Conservation (phyloP, 371 early-diverging fungal species). For the Mucor plumbeus region DNA sequence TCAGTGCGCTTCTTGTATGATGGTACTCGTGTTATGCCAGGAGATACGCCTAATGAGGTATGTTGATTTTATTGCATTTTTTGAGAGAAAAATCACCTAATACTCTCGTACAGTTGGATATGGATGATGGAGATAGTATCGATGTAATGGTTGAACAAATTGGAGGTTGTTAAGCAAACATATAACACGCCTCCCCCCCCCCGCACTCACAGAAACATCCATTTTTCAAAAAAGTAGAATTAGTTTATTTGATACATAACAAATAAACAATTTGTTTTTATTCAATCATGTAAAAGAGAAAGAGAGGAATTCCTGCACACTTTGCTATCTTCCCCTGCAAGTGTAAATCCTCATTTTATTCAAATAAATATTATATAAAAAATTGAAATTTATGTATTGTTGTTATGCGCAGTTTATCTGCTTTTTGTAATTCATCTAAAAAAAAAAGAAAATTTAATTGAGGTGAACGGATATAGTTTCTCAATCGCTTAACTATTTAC, state of each 20-base stretch:
- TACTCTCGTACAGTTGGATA: slow-evolving; percentile 72
- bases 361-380: slow-evolving; percentile 1
- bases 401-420: neutral
- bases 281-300: neutral
- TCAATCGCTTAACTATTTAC: no score
- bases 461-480: no score
- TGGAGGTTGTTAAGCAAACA: slow-evolving; percentile 62
- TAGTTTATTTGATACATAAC: neutral
- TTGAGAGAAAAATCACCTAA: neutral
- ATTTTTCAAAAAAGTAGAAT: neutral
- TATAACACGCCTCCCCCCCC: neutral
- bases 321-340: neutral
- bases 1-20: slow-evolving; percentile 91
- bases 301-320: neutral
- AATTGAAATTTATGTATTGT: no score
- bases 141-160: slow-evolving; percentile 93
- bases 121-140: slow-evolving; percentile 96
- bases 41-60: slow-evolving; percentile 85
- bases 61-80: no score
- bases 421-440: no score
- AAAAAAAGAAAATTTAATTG: no score
- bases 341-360: slow-evolving; percentile 4
- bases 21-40: slow-evolving; percentile 78
- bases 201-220: neutral
- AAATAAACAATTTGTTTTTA: neutral